phyloP scores from a whole-genome alignment of 495 filamentous ascomycete genomes.

The Penicillium coprophilum region DNA sequence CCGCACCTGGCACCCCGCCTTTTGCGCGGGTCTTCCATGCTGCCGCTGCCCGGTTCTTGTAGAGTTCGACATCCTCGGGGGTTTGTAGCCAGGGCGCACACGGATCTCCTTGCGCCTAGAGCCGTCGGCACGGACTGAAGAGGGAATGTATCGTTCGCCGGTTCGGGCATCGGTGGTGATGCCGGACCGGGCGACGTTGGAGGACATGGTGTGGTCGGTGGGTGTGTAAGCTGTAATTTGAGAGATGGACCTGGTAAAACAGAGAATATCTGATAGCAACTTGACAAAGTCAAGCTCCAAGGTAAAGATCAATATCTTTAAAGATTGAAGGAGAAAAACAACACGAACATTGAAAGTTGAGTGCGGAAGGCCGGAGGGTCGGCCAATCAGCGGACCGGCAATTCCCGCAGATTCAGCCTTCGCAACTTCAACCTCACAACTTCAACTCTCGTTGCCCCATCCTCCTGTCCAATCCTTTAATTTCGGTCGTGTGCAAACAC shows the following conservation, averaged over 20 bases:
- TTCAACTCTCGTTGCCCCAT: constrained; percentile 25
- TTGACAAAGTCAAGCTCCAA: constrained; percentile 8
- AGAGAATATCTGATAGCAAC: constrained; percentile 1
- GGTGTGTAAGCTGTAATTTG: neutral
- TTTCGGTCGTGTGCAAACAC: constrained; percentile 24
- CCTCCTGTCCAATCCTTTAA: constrained; percentile 13
- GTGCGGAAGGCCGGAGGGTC: constrained; percentile 28
- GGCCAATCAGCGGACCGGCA: constrained; percentile 48
- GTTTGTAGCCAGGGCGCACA: constrained; percentile 88
- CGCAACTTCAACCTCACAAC: constrained; percentile 29
- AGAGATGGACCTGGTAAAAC: neutral
- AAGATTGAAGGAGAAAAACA: constrained; percentile 10
- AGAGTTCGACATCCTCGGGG: constrained; percentile 96
- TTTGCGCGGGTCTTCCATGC: constrained; percentile 79
- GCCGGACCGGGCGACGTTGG: constrained; percentile 54
- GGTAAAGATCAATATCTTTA: neutral
- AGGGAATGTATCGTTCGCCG: constrained; percentile 85
- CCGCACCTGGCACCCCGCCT: constrained; percentile 79
- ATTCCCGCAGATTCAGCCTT: constrained; percentile 44
- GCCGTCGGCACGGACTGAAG: constrained; percentile 83
- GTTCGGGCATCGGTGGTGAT: constrained; percentile 69
- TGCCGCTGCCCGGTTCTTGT: constrained; percentile 89
- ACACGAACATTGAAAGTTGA: constrained; percentile 10
- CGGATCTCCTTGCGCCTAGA: constrained; percentile 87
- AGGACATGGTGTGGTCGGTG: constrained; percentile 28